Base-by-base conservation (phyloP, 1,284 basidiomycete genomes). In the Pseudozyma tsukubaensis region DNA sequence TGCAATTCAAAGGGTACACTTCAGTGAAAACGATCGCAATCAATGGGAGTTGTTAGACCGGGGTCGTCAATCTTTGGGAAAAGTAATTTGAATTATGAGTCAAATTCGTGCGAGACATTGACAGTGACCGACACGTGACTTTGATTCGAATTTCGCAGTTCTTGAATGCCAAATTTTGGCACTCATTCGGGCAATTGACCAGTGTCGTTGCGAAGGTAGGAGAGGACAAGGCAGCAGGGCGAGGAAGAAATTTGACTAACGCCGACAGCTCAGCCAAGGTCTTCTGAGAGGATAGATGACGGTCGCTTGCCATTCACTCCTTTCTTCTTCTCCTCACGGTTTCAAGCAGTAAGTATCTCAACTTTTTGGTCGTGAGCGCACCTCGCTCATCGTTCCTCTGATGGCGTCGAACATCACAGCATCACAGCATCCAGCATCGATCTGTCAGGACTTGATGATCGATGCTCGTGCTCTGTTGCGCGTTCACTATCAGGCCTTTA, bases 291-390 rank as follows among this genome's bases (percentile, higher is more conserved):
- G 19, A 50, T 43, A 44, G 14, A 45, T 45, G 36, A 42, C 19
- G 18, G 56, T 34, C 52, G 56, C 57, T 52, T 49, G 36, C 52
- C 52, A 37, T 40, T 47, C 55, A 50, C 50, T 45, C 55, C 63
- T 67, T 65, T 50, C 60, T 53, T 65, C 56, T 55, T 52, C 55
- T 71, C 61, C 54, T 61, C 24, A 69, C 60, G 66, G 71, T 69
- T 69, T 69, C 53, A 61, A 73, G 71, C 71, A 73, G 71, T 73
- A 64, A 69, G 71, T 73, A 69, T 47, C 21, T 21, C 50, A 18
- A 58, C 59, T 62, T 39, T 29, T 47, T 39, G 44, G 43, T 62
- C 45, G 49, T 37, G 19, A 51, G 18, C 24, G 4, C 21, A 18
- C 37, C 21, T 29, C 21, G 11, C 6, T 29, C 45, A 34, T 34